Conservation (phyloP, 495 filamentous ascomycete species). For the Endocarpon pusillum region DNA sequence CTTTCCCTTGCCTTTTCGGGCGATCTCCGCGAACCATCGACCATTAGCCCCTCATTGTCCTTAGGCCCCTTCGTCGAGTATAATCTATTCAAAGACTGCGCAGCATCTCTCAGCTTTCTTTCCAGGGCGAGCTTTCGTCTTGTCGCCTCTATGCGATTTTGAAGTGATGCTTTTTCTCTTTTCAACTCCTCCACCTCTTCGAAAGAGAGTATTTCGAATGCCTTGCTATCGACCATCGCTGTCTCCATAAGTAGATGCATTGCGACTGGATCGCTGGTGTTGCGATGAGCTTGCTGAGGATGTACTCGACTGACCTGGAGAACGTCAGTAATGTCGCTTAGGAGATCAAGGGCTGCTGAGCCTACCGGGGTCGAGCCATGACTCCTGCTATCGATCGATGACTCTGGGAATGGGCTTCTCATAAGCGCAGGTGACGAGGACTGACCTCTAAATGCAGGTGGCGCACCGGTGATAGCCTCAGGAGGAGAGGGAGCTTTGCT, state of each 20-base stretch:
- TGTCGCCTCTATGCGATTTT: conserved; percentile 58
- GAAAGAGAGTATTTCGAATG: conserved; percentile 70
- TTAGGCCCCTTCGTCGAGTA: conserved; percentile 38
- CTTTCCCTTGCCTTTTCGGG: conserved; percentile 34
- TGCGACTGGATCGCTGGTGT: conserved; percentile 38
- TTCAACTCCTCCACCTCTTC: conserved; percentile 86
- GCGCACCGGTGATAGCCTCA: too few relatives aligned
- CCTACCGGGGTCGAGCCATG: too few relatives aligned
- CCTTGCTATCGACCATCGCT: conserved; percentile 68
- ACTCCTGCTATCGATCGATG: too few relatives aligned
- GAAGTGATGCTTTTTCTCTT: conserved; percentile 55
- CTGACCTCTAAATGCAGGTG: too few relatives aligned
- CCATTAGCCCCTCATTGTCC: conserved; percentile 18
- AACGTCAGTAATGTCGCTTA: too few relatives aligned
- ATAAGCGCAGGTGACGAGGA: too few relatives aligned
- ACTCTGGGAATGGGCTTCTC: too few relatives aligned
- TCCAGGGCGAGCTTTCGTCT: conserved; percentile 77
- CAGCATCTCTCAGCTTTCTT: conserved; percentile 84
- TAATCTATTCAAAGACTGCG: conserved; percentile 63
- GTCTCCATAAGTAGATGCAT: conserved; percentile 89
- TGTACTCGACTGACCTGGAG: too few relatives aligned
- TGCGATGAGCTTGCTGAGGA: too few relatives aligned
- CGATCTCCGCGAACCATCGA: conserved; percentile 17
- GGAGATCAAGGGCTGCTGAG: too few relatives aligned
- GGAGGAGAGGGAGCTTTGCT: too few relatives aligned